phyloP scores from a whole-genome alignment of 108 stramenopile genomes.

The Fragilaria radians region DNA sequence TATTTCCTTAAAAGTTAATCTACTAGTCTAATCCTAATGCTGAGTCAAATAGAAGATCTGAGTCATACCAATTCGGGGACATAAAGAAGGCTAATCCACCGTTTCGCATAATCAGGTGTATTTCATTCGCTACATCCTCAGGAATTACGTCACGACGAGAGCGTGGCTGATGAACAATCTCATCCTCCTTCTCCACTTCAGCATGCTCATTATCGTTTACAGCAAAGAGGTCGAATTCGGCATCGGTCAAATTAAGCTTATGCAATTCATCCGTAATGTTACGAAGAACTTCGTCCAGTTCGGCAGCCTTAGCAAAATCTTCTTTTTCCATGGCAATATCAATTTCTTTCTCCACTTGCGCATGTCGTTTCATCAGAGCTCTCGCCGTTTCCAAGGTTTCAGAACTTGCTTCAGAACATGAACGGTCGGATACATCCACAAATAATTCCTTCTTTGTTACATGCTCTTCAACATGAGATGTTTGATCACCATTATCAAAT shows the following conservation, averaged over 20 bases:
- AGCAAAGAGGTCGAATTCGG: slow-evolving; percentile 36
- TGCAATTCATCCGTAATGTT: slow-evolving; percentile 25
- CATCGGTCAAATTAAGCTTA: slow-evolving; percentile 36
- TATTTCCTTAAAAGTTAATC: too few relatives aligned
- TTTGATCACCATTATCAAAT: slow-evolving; percentile 2
- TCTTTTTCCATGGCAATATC: slow-evolving; percentile 41
- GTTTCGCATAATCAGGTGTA: too few relatives aligned
- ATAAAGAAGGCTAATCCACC: too few relatives aligned
- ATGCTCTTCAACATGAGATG: slow-evolving; percentile 7
- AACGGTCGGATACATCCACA: neutral
- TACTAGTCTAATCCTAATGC: too few relatives aligned
- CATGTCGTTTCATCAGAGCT: slow-evolving; percentile 15
- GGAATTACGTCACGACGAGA: too few relatives aligned
- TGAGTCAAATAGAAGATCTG: too few relatives aligned
- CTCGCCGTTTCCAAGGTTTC: slow-evolving; percentile 20
- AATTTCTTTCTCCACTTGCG: slow-evolving; percentile 24
- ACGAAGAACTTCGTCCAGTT: slow-evolving; percentile 35
- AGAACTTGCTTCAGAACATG: neutral
- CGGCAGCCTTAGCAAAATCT: slow-evolving; percentile 47
- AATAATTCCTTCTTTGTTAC: slow-evolving; percentile 12
- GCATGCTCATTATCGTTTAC: slow-evolving; percentile 14
- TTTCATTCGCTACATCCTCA: too few relatives aligned
- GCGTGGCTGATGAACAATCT: too few relatives aligned
- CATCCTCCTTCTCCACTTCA: too few relatives aligned
- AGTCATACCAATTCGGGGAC: too few relatives aligned